Conservation (phyloP, 257 asterid genomes). For the Nicotiana knightiana region DNA sequence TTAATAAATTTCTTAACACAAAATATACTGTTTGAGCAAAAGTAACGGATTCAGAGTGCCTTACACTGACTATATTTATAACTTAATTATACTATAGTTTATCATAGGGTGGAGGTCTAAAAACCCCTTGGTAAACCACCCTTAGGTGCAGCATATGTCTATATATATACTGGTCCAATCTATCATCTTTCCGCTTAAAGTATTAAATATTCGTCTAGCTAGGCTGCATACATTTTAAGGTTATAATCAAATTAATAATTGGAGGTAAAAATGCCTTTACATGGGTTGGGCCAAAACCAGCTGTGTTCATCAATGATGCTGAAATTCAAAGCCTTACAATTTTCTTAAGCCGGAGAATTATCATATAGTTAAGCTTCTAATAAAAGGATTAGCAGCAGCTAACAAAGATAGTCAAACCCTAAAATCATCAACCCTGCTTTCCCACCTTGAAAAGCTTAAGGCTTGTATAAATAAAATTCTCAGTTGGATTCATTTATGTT, state of each 20-base stretch:
- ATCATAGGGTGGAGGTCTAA: no score
- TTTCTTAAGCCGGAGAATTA: slow-evolving; percentile 30
- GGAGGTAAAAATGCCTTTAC: slow-evolving; percentile 38
- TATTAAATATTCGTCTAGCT: not conserved
- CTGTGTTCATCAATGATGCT: slow-evolving; percentile 31
- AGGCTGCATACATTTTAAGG: not conserved
- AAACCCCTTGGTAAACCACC: no score
- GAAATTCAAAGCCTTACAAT: slow-evolving; percentile 27
- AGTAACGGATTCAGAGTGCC: no score
- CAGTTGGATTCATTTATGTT: not conserved
- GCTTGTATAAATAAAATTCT: slow-evolving; percentile 8
- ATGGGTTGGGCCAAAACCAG: slow-evolving; percentile 43
- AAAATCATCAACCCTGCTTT: slow-evolving; percentile 50
- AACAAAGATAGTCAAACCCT: slow-evolving; percentile 48
- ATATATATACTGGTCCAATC: no score
- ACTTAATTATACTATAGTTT: no score
- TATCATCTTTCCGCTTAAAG: not conserved
- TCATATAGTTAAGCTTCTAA: slow-evolving; percentile 26
- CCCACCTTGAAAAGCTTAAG: slow-evolving; percentile 42
- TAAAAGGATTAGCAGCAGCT: slow-evolving; percentile 31
- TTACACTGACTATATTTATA: no score
- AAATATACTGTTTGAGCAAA: no score
- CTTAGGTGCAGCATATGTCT: no score
- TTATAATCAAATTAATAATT: not conserved
- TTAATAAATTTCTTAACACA: no score